A percentile compares a stretch with the other conserved stretches of the same genome.
Conservation (phyloP, 176 grass and related monocot genomes). For the Bolboschoenus planiculmis region DNA sequence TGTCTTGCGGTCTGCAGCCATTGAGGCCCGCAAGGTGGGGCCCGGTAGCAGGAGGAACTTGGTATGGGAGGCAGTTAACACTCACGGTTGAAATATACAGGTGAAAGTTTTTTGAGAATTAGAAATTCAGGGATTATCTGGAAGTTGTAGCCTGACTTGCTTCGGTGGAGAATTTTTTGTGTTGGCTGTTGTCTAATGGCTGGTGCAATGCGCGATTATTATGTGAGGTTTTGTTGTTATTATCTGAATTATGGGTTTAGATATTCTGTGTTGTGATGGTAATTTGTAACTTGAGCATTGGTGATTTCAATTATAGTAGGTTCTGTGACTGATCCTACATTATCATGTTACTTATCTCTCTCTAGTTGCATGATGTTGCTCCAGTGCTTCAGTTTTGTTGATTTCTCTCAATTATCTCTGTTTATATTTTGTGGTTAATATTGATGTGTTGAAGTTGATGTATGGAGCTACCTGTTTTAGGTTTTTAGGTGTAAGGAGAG, state of each 20-base stretch:
- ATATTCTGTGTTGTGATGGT: slow-evolving; percentile 3
- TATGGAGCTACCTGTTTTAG: not conserved
- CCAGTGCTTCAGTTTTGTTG: not conserved
- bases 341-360: not conserved
- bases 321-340: not conserved
- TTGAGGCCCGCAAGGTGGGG: slow-evolving; percentile 55
- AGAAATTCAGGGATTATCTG: not conserved
- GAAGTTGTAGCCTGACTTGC: not conserved
- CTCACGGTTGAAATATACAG: slow-evolving; percentile 46
- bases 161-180: slow-evolving; percentile 7
- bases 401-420: not conserved
- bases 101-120: slow-evolving; percentile 1
- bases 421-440: not conserved
- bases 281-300: slow-evolving; percentile 1
- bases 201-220: not conserved
- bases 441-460: not conserved
- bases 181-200: slow-evolving; percentile 5
- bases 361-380: not conserved
- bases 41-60: slow-evolving; percentile 36
- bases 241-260: not conserved
- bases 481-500: not conserved
- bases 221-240: not conserved
- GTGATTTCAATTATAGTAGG: slow-evolving; percentile 6
- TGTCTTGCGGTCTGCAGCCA: slow-evolving; percentile 61
- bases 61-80: slow-evolving; percentile 90